These are phyloP conservation scores for Sporothrix euskadiensis DNA, from an alignment of 2,329 filamentous ascomycete species.

Conservation along the genomic window DNA sequence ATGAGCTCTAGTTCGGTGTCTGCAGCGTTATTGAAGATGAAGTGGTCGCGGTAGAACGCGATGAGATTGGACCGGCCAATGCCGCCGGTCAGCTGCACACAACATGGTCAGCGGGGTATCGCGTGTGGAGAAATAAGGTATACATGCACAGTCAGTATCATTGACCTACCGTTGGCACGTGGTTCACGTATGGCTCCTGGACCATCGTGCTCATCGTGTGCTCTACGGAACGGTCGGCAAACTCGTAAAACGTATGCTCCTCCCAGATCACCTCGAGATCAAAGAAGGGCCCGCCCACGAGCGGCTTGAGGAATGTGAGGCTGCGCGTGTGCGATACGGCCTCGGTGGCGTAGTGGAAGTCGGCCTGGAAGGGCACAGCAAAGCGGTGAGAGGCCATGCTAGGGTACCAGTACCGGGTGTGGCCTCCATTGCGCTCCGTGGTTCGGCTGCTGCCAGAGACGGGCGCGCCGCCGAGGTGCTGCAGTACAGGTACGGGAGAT, in stretches of 20 bases:
- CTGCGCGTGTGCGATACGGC: slow-evolving; percentile 52
- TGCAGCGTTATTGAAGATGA: slow-evolving; percentile 70
- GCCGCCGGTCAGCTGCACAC: slow-evolving; percentile 51
- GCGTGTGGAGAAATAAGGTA: too few relatives aligned
- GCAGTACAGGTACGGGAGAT: not conserved
- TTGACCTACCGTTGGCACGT: slow-evolving; percentile 59
- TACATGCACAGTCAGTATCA: too few relatives aligned
- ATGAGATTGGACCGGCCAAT: slow-evolving; percentile 56
- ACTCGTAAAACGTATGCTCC: slow-evolving; percentile 72
- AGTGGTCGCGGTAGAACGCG: slow-evolving; percentile 70
- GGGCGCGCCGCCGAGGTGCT: not conserved
- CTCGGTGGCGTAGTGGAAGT: slow-evolving; percentile 1
- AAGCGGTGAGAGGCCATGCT: not conserved
- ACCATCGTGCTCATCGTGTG: slow-evolving; percentile 83
- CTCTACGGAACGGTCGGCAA: slow-evolving; percentile 65
- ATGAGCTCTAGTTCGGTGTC: slow-evolving; percentile 69
- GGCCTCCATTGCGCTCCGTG: not conserved
- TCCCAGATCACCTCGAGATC: slow-evolving; percentile 79
- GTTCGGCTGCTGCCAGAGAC: not conserved
- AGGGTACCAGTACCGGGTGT: slow-evolving; percentile 6
- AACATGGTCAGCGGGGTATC: too few relatives aligned
- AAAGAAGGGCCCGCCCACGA: slow-evolving; percentile 65
- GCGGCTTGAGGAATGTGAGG: slow-evolving; percentile 64
- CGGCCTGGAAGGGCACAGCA: not conserved
- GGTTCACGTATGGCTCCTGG: slow-evolving; percentile 69